Percentiles rank a stretch among this genome's conserved stretches.
Evolutionary conservation across 2,329 filamentous ascomycete species (phyloP).

Genomic region (Cercospora berteroae): DNA sequence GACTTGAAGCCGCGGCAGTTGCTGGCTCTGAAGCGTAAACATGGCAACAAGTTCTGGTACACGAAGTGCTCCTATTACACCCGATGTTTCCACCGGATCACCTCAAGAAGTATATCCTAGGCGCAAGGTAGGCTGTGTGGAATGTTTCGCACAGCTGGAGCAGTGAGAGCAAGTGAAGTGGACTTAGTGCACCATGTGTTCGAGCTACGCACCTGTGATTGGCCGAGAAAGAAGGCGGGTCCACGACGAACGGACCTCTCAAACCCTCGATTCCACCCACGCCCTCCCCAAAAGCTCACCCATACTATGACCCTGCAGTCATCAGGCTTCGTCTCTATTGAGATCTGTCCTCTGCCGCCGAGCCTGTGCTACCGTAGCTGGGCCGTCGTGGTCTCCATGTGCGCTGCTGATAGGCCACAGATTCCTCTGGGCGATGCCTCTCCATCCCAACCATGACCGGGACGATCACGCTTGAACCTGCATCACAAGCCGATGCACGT

Average conservation of each 20-base stretch:
- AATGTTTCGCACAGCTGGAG: neutral
- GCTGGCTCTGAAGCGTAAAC: neutral
- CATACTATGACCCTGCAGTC: slow-evolving; percentile 14
- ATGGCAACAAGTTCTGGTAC: neutral
- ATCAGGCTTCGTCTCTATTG: slow-evolving; percentile 3
- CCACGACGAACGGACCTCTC: neutral
- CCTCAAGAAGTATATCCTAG: neutral
- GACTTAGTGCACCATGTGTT: neutral
- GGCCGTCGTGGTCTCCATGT: slow-evolving; percentile 17
- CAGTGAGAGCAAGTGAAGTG: slow-evolving; percentile 1
- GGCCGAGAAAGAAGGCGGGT: neutral
- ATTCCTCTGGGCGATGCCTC: slow-evolving; percentile 1
- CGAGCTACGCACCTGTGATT: neutral
- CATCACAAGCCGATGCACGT: slow-evolving; percentile 6
- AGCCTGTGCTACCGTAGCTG: slow-evolving; percentile 7
- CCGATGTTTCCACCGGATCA: neutral
- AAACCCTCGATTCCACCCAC: neutral
- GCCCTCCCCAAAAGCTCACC: neutral
- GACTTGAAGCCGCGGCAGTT: neutral
- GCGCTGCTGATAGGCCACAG: slow-evolving; percentile 19
- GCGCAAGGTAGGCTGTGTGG: neutral
- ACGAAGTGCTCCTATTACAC: neutral
- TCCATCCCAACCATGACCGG: slow-evolving; percentile 10
- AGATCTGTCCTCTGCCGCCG: slow-evolving; percentile 10
- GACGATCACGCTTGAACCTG: slow-evolving; percentile 10